phyloP scores from a whole-genome alignment of 805 yeast species.

The Saitoella complicata region DNA sequence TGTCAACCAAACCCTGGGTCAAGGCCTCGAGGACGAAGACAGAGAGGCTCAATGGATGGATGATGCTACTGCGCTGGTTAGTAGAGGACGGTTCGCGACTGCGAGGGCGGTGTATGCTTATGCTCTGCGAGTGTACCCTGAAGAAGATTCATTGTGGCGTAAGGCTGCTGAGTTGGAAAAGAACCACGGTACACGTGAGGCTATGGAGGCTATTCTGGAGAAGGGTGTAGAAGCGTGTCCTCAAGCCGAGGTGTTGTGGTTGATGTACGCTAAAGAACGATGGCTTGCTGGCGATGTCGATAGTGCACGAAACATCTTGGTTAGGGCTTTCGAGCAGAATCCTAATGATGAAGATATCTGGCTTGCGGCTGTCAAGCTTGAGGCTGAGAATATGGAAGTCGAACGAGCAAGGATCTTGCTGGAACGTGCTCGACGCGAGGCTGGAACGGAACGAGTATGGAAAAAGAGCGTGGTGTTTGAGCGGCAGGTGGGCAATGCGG shows the following conservation, averaged over 20 bases:
- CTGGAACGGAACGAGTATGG: constrained; percentile 39
- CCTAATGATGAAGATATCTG: constrained; percentile 41
- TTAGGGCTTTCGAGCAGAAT: constrained; percentile 28
- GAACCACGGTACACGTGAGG: constrained; percentile 15
- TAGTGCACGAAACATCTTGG: constrained; percentile 39
- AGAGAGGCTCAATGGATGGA: constrained; percentile 22
- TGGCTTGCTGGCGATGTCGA: constrained; percentile 34
- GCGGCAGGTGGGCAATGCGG: constrained; percentile 24
- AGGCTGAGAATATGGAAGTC: constrained; percentile 27
- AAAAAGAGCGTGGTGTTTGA: constrained; percentile 40
- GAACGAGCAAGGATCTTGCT: constrained; percentile 25
- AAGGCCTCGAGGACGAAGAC: constrained; percentile 18
- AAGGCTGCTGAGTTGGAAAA: constrained; percentile 18
- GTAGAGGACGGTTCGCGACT: constrained; percentile 19
- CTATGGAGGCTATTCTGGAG: constrained; percentile 33
- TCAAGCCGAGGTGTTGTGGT: constrained; percentile 32
- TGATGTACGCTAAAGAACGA: constrained; percentile 59
- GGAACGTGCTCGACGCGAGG: constrained; percentile 24
- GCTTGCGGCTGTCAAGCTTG: constrained; percentile 59
- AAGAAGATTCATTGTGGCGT: constrained; percentile 18
- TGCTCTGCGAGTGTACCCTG: constrained; percentile 33
- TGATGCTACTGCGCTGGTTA: constrained; percentile 23
- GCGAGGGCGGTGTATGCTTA: constrained; percentile 34
- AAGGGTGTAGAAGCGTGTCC: constrained; percentile 38
- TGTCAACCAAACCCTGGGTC: constrained; percentile 26